Conservation (phyloP, 148 eudicot species). For the Polygonum aviculare region DNA sequence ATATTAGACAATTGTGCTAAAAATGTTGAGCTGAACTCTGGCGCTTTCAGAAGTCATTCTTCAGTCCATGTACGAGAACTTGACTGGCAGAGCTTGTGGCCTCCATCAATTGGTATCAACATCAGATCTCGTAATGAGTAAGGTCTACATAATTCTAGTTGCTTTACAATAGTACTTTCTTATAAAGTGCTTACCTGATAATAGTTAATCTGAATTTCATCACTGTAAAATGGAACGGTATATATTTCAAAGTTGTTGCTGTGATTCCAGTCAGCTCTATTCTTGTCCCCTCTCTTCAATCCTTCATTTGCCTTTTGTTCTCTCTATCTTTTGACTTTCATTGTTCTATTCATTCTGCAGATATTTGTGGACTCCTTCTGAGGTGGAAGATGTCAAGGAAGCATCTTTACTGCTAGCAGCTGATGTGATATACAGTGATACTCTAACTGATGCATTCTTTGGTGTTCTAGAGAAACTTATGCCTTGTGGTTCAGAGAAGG, state of each 20-base stretch:
- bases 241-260: not conserved
- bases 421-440: conserved; percentile 92
- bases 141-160: not conserved
- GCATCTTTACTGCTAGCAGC: conserved; percentile 89
- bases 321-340: not conserved
- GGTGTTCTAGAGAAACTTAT: conserved; percentile 47
- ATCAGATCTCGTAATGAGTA: conserved; percentile 27
- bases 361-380: conserved; percentile 55
- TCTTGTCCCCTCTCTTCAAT: not conserved
- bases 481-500: conserved; percentile 55
- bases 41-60: conserved; percentile 31
- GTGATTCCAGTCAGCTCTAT: not conserved
- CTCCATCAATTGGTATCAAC: conserved; percentile 30
- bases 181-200: not conserved
- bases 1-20: conserved; percentile 67
- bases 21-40: conserved; percentile 60
- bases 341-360: conserved; percentile 25
- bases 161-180: not conserved
- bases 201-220: not conserved
- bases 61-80: conserved; percentile 85
- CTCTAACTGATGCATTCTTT: conserved; percentile 82
- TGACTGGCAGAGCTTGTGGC: conserved; percentile 84
- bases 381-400: conserved; percentile 49
- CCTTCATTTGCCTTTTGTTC: not conserved
- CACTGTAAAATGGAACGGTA: not conserved